These are phyloP conservation scores for Crithidia mellificae DNA, from an alignment of 208 protist species.

Conservation along the genomic window DNA sequence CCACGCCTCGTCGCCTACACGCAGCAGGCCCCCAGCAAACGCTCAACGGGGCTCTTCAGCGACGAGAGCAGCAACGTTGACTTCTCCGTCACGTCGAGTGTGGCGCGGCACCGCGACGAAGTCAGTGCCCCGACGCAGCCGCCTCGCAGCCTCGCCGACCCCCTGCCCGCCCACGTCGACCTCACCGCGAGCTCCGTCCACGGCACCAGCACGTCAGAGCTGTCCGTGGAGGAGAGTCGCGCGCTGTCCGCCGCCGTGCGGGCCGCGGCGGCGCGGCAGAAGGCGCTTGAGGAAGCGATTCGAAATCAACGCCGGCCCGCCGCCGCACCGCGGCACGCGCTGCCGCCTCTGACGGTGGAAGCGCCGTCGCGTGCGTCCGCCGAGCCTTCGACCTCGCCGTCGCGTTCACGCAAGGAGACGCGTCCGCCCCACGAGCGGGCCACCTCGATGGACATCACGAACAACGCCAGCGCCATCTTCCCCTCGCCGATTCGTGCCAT, in stretches of 20 bases:
- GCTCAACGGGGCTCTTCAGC: neutral
- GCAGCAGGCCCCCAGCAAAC: neutral
- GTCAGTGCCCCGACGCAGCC: constrained; percentile 1
- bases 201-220: neutral
- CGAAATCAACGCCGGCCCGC: neutral
- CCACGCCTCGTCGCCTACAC: neutral
- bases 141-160: constrained; percentile 8
- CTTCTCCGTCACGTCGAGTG: neutral
- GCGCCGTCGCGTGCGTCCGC: constrained; percentile 7
- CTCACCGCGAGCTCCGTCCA: neutral
- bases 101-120: constrained; percentile 1
- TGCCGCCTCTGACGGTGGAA: constrained; percentile 11
- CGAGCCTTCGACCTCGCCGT: neutral
- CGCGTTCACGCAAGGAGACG: neutral
- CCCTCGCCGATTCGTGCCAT: neutral
- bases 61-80: neutral
- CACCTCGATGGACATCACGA: constrained; percentile 6
- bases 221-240: constrained; percentile 16
- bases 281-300: constrained; percentile 1
- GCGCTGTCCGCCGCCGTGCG: constrained; percentile 17
- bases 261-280: constrained; percentile 8
- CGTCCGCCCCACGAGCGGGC: neutral
- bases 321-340: neutral
- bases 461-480: constrained; percentile 1
- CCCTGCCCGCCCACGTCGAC: neutral